Evolutionary conservation across 495 filamentous ascomycete genomes (phyloP), one percentile per base, ranked within the genome.

Genomic region (Patellaria atrata): DNA sequence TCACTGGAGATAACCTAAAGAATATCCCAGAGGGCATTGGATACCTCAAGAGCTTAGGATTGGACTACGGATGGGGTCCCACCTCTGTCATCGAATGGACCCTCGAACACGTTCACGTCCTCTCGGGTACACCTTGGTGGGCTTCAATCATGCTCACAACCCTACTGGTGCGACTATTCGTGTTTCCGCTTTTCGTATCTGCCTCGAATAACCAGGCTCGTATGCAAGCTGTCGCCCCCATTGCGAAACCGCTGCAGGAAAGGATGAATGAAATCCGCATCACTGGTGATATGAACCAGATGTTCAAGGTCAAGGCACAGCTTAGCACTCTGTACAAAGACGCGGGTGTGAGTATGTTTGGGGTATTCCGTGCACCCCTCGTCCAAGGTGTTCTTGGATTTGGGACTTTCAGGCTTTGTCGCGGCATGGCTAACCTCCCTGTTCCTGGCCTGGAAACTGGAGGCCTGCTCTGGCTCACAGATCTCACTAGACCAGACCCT

Each of bases 41-140:
- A 32, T 94, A 82, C 47, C 64, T 97, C 32, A 77, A 80, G 45
- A 67, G 69, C 0, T 58, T 94, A 14, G 89, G 89, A 1, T 57
- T 96, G 14, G 82, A 94, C 42, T 94, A 72, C 48, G 82, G 85
- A 48, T 84, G 62, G 63, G 86, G 89, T 15, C 66, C 76, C 2
- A 77, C 81, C 0, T 50, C 72, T 1, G 38, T 69, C 7, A 68
- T 89, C 35, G 63, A 94, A 62, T 81, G 59, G 58, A 3, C 74
- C 5, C 57, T 94, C 20, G 89, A 97, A 58, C 75, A 86, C 49
- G 49, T 89, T 31, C 81, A 94, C 57, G 56, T 94, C 35, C 75
- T 63, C 48, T 50, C 52, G 2, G 82, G 73, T 7, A 53, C 79
- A 33, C 79, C 82, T 1, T 94, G 87, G 89, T 83, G 82, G 74